Evolutionary conservation across 2,329 filamentous ascomycete genomes (phyloP).

Genomic region (Verticillium isaacii): DNA sequence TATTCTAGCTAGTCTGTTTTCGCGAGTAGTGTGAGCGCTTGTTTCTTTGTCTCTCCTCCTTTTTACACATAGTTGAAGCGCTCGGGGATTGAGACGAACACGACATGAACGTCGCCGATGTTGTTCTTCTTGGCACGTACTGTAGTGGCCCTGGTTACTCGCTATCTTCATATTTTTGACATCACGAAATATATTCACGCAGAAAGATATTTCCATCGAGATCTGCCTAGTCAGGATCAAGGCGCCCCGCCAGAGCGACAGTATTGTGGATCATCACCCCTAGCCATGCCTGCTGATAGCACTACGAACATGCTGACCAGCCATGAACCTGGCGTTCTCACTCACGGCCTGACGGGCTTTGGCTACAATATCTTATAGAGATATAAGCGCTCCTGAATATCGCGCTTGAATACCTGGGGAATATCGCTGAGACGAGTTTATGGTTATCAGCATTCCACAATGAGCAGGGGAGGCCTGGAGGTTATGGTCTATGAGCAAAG

Average conservation of each 20-base stretch:
- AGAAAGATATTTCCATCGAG: constrained; percentile 75
- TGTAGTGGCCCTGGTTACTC: constrained; percentile 79
- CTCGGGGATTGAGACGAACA: constrained; percentile 58
- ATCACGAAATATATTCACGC: constrained; percentile 75
- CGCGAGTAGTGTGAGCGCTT: constrained; percentile 69
- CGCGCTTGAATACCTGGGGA: constrained; percentile 71
- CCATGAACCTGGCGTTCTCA: constrained; percentile 75
- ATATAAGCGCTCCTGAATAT: constrained; percentile 80
- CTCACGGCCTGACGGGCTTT: constrained; percentile 69
- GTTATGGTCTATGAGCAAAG: background rate
- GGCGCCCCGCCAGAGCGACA: constrained; percentile 65
- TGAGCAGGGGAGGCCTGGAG: constrained; percentile 18
- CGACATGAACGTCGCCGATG: constrained; percentile 72
- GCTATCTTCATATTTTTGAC: constrained; percentile 78
- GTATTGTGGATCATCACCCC: constrained; percentile 68
- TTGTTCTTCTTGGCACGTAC: constrained; percentile 70
- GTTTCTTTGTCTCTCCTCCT: constrained; percentile 74
- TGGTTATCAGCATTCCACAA: constrained; percentile 80
- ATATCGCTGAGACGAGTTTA: constrained; percentile 79
- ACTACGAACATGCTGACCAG: constrained; percentile 74
- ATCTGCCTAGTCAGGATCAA: constrained; percentile 73
- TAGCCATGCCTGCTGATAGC: constrained; percentile 70
- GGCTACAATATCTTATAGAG: constrained; percentile 83
- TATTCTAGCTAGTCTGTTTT: constrained; percentile 83
- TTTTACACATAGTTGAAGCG: constrained; percentile 81